phyloP scores from a whole-genome alignment of 495 filamentous ascomycete genomes.

The Penicillium odoratum region DNA sequence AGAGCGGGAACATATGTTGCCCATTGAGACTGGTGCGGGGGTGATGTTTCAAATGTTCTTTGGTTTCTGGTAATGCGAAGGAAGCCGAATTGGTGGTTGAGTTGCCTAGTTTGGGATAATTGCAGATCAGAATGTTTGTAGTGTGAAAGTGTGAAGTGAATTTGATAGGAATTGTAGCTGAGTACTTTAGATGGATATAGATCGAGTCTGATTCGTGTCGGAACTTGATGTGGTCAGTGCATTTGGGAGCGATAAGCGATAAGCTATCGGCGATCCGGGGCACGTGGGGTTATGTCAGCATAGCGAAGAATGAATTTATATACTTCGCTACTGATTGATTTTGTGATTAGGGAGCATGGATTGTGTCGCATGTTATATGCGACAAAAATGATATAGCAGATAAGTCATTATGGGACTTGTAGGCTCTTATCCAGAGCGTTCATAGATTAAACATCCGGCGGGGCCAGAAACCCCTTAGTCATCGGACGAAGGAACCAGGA shows the following conservation, averaged over 20 bases:
- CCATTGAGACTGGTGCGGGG: conserved; percentile 47
- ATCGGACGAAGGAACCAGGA: conserved; percentile 6
- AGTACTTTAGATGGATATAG: not conserved
- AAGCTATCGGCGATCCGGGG: conserved; percentile 25
- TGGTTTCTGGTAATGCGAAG: not conserved
- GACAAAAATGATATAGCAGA: not conserved
- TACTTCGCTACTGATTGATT: not conserved
- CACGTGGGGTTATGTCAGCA: conserved; percentile 26
- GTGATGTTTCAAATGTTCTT: not conserved
- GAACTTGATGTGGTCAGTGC: not conserved
- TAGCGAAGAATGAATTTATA: not conserved
- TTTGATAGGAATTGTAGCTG: not conserved
- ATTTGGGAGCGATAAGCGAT: not conserved
- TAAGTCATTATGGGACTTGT: not conserved
- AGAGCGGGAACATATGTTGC: conserved; percentile 70
- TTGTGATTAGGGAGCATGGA: not conserved
- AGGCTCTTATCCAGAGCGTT: not conserved
- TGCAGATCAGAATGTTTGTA: not conserved
- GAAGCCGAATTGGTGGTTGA: not conserved
- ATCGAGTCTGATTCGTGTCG: not conserved
- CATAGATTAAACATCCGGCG: not conserved
- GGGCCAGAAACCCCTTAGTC: conserved; percentile 13
- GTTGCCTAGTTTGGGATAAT: not conserved
- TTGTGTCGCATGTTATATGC: not conserved
- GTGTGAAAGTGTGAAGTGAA: not conserved